Evolutionary conservation across 75 land plant genomes (phyloP).

Genomic region (Larix kaempferi): DNA sequence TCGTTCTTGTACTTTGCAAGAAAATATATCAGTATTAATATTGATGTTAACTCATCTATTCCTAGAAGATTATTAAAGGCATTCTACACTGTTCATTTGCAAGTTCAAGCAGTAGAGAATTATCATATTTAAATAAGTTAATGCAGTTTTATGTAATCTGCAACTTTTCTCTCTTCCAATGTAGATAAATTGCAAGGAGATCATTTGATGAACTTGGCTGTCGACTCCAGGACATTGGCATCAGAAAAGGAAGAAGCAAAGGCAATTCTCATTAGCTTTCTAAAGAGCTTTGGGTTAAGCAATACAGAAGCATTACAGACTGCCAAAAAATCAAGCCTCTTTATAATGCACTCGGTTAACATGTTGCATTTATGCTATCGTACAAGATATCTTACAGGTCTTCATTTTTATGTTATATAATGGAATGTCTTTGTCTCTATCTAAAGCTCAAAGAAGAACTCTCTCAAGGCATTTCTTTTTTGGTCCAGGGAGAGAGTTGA

Average conservation of each 20-base stretch:
- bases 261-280: conserved; percentile 48
- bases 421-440: not conserved
- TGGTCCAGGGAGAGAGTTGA: conserved; percentile 69
- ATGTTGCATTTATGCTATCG: conserved; percentile 53
- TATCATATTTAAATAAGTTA: not conserved
- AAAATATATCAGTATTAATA: not conserved
- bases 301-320: conserved; percentile 44
- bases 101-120: not conserved
- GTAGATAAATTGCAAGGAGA: not conserved
- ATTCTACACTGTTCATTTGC: not conserved
- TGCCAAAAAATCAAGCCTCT: conserved; percentile 57
- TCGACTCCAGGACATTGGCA: conserved; percentile 18
- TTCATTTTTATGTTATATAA: conserved; percentile 7
- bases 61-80: not conserved
- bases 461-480: not conserved
- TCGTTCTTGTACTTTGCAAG: no score
- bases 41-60: not conserved
- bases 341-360: conserved; percentile 57
- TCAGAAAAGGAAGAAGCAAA: conserved; percentile 83
- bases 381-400: conserved; percentile 72
- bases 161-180: not conserved
- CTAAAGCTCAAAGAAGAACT: not conserved
- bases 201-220: not conserved
- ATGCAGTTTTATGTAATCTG: not conserved
- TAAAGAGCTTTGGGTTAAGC: conserved; percentile 58